Evolutionary conservation across 2,329 filamentous ascomycete genomes (phyloP), one percentile per base, ranked within the genome.

Genomic region (Hymenoscyphus occultus): DNA sequence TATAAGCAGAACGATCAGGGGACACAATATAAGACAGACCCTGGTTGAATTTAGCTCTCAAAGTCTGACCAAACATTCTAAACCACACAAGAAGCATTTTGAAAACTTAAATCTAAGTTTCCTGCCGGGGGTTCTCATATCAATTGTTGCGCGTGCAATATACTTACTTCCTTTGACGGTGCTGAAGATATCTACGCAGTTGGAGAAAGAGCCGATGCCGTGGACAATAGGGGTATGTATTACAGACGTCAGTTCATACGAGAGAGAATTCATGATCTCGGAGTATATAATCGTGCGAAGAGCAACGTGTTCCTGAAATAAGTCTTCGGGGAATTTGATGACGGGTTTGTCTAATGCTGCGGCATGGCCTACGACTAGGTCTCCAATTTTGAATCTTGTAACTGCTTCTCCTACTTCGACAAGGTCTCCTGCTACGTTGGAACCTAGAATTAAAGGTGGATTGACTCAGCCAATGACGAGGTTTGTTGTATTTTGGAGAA

Each of bases 371-470:
- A 31, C 72, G 64, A 86, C 82, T 51, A 79, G 78, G 76, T 86
- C 83, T 65, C 84, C 84, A 59, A 77, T 75, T 73, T 80, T 78
- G 76, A 82, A 83, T 76, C n/a, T 77, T 39, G 31, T 84, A 80
- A 56, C 80, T 12, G 60, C 60, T 66, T 79, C 71, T 48, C 84
- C 84, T 19, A 85, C 79, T 40, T 81, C 80, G 54, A 83, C 68
- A 56, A 86, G 78, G 65, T 80, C 80, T 57, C 84, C 84, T 3
- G 84, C 82, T 39, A 83, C 83, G 67, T 86, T 84, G 6, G 82
- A 84, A 16, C 77, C 79, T 5, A 83, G 77, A 9, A 86, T 69
- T 7, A 68, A 67, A 7, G 77, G 77, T 74, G 71, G 62, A 32
- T 67, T 28, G 48, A 51, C 19, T 19, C 48, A 51, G 10, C 19